phyloP scores from a whole-genome alignment of 177 flowering plant genomes.

The Vitis hybrid region DNA sequence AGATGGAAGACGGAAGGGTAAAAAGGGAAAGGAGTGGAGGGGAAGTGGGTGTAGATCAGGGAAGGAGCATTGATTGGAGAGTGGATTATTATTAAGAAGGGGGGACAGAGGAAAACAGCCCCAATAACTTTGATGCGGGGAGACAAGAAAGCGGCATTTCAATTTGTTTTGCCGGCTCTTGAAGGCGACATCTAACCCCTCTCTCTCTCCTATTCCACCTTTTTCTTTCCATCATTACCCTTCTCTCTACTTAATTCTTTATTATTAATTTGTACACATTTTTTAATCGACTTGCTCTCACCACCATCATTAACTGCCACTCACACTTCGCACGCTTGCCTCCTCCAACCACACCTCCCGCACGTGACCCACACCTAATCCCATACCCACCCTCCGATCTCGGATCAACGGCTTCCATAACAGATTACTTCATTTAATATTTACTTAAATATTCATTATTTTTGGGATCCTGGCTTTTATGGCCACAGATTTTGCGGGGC shows the following conservation, averaged over 20 bases:
- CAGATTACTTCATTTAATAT: too few species aligned
- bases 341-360: conserved; percentile 12
- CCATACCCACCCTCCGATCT: neutral
- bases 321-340: conserved; percentile 3
- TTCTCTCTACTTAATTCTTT: conserved; percentile 1
- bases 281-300: neutral
- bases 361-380: neutral
- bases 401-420: neutral
- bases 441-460: too few species aligned
- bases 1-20: conserved; percentile 16
- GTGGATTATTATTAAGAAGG: neutral
- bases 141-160: conserved; percentile 49
- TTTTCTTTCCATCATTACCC: conserved; percentile 8
- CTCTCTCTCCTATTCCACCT: neutral
- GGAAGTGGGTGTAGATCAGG: conserved; percentile 6
- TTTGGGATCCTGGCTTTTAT: neutral
- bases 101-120: conserved; percentile 45
- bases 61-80: conserved; percentile 14
- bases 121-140: conserved; percentile 23
- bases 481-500: conserved; percentile 30
- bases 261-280: neutral
- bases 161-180: conserved; percentile 38
- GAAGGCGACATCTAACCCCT: conserved; percentile 29
- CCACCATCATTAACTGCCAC: neutral
- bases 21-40: conserved; percentile 3